Conservation (phyloP, 176 grass and related monocot species). For the Eragrostis curvula region DNA sequence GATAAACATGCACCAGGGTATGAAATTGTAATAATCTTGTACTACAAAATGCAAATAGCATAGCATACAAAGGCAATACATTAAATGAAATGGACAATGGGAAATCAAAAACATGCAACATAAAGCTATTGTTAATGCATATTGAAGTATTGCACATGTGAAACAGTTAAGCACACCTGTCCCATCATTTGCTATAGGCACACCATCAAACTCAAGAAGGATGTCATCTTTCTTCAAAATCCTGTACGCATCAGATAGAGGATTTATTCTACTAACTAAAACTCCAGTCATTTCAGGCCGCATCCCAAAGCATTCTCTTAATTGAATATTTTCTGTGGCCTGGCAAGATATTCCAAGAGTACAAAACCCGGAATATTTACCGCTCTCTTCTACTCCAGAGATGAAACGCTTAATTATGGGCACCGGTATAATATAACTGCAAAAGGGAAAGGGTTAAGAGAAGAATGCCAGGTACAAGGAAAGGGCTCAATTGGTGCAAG, state of each 20-base stretch:
- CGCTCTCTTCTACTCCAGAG: constrained; percentile 79
- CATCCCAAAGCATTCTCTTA: constrained; percentile 87
- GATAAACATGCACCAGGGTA: constrained; percentile 26
- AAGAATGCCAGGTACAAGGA: neutral
- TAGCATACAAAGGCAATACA: neutral
- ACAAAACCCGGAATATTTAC: constrained; percentile 94
- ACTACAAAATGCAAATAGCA: neutral
- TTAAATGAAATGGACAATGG: constrained; percentile 1
- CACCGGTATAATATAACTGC: constrained; percentile 97
- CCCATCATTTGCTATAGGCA: constrained; percentile 94
- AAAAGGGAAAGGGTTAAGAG: constrained; percentile 15
- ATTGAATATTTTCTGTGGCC: constrained; percentile 87
- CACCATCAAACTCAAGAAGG: constrained; percentile 93
- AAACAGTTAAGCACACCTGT: constrained; percentile 59
- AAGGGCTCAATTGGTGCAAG: constrained; percentile 25
- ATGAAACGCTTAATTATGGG: constrained; percentile 94
- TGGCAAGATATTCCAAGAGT: constrained; percentile 95
- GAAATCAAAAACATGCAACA: neutral
- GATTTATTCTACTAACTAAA: constrained; percentile 92
- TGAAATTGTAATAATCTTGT: constrained; percentile 7
- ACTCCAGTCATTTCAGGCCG: constrained; percentile 83
- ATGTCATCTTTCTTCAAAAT: constrained; percentile 94
- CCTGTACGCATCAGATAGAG: constrained; percentile 78
- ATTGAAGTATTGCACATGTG: neutral
- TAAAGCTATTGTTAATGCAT: constrained; percentile 12